These are phyloP conservation scores for Edaphochlamys debaryana DNA, from an alignment of 139 green algal species.

Conservation along the genomic window DNA sequence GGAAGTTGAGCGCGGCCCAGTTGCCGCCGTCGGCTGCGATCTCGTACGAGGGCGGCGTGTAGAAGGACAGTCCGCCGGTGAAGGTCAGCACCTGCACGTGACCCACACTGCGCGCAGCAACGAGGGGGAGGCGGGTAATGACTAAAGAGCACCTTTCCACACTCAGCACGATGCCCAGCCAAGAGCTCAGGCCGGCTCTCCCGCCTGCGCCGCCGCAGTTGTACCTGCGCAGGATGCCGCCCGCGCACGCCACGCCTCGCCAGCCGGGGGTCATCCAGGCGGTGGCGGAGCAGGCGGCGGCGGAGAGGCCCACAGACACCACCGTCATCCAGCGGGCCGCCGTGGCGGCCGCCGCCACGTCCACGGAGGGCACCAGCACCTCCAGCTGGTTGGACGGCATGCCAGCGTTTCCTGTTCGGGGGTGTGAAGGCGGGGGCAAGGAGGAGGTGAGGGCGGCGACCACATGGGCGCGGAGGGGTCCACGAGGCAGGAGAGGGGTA, in stretches of 20 bases:
- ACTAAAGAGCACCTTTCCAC: too few relatives aligned
- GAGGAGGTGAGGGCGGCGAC: too few relatives aligned
- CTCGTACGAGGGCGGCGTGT: not conserved
- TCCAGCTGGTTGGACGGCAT: constrained; percentile 8
- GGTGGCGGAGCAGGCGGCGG: not conserved
- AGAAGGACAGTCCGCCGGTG: not conserved
- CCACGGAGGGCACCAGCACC: not conserved
- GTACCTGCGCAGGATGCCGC: constrained; percentile 37
- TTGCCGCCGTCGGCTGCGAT: not conserved
- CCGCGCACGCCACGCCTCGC: constrained; percentile 11
- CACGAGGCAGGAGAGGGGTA: too few relatives aligned
- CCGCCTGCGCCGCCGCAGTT: too few relatives aligned
- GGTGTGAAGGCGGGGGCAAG: too few relatives aligned
- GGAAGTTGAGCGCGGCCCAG: not conserved
- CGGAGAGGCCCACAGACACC: not conserved
- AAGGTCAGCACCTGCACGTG: constrained; percentile 31
- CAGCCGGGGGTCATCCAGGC: constrained; percentile 24
- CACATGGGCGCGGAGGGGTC: too few relatives aligned
- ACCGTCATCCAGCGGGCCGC: not conserved
- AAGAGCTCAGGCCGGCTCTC: too few relatives aligned
- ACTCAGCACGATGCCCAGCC: too few relatives aligned
- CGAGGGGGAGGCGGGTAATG: too few relatives aligned
- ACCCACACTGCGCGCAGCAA: not conserved
- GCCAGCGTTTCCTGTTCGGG: constrained; percentile 1
- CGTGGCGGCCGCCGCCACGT: not conserved